These are phyloP conservation scores for Vaccinium macrocarpon DNA, from an alignment of 148 eudicot genomes.

Conservation along the genomic window DNA sequence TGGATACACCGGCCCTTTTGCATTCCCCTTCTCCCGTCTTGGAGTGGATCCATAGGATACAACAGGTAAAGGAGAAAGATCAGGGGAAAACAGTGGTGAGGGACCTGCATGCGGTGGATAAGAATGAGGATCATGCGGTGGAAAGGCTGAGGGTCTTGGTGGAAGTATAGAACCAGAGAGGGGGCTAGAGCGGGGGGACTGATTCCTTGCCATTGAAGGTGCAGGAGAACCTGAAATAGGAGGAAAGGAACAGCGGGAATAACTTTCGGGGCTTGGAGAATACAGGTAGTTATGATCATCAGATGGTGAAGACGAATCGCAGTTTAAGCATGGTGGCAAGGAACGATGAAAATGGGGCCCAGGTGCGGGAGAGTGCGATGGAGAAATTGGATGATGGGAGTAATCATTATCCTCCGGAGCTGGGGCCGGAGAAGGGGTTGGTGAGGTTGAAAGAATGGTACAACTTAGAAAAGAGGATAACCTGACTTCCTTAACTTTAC, in stretches of 20 bases:
- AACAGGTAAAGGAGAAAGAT: conserved; percentile 27
- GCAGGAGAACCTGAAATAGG: conserved; percentile 25
- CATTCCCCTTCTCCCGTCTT: conserved; percentile 13
- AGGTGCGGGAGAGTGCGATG: conserved; percentile 24
- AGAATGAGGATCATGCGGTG: not conserved
- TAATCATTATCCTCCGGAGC: conserved; percentile 27
- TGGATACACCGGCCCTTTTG: conserved; percentile 12
- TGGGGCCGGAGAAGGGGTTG: conserved; percentile 46
- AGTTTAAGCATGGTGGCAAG: not conserved
- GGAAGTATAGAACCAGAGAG: not conserved
- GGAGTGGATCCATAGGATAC: conserved; percentile 24
- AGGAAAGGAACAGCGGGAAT: conserved; percentile 12
- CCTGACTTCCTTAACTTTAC: conserved; percentile 58
- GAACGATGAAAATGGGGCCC: not conserved
- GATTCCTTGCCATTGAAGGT: conserved; percentile 22
- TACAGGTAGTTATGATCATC: not conserved
- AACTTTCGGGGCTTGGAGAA: conserved; percentile 9
- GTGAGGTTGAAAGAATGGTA: conserved; percentile 34
- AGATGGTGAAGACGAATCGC: not conserved
- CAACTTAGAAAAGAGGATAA: conserved; percentile 45
- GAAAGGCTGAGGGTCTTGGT: conserved; percentile 2
- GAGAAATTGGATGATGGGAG: conserved; percentile 15
- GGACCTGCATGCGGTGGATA: not conserved
- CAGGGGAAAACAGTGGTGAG: conserved; percentile 22
- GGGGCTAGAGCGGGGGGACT: conserved; percentile 9